A percentile compares a stretch with the other conserved stretches of the same genome.
These are phyloP conservation scores for Verticillium alfalfae DNA, from an alignment of 2,329 filamentous ascomycete species.

Conservation along the genomic window DNA sequence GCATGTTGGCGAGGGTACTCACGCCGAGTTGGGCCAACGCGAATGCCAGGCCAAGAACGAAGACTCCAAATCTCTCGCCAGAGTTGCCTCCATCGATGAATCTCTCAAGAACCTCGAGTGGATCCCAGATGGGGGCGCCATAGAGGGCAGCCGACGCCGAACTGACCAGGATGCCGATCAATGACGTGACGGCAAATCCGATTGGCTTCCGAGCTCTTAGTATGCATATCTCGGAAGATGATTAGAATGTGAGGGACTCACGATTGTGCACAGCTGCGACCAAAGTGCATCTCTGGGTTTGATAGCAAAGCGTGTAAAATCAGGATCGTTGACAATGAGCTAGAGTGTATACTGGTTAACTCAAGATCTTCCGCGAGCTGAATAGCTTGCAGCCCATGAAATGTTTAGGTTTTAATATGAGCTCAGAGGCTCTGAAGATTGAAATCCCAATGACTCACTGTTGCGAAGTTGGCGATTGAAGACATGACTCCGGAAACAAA, in stretches of 20 bases:
- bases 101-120: constrained; percentile 57
- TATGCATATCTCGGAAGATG: no score
- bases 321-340: constrained; percentile 66
- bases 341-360: not conserved
- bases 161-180: constrained; percentile 76
- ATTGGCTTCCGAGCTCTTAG: constrained; percentile 32
- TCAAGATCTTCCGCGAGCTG: no score
- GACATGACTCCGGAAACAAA: constrained; percentile 84
- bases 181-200: constrained; percentile 72
- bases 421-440: no score
- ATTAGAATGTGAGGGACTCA: not conserved
- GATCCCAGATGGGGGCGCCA: constrained; percentile 64
- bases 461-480: constrained; percentile 85
- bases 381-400: no score
- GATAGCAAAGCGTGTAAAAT: constrained; percentile 77
- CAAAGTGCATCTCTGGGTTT: constrained; percentile 73
- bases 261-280: constrained; percentile 71
- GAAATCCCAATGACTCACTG: constrained; percentile 21
- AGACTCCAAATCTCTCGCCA: constrained; percentile 67
- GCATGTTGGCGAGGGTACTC: not conserved
- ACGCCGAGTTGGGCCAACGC: constrained; percentile 70
- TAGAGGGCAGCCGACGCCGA: constrained; percentile 68
- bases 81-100: constrained; percentile 67
- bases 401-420: no score
- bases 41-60: constrained; percentile 66